A percentile compares a stretch with the other conserved stretches of the same genome.
Evolutionary conservation across 1,284 basidiomycete genomes (phyloP).

Genomic region (Irpex sp.): DNA sequence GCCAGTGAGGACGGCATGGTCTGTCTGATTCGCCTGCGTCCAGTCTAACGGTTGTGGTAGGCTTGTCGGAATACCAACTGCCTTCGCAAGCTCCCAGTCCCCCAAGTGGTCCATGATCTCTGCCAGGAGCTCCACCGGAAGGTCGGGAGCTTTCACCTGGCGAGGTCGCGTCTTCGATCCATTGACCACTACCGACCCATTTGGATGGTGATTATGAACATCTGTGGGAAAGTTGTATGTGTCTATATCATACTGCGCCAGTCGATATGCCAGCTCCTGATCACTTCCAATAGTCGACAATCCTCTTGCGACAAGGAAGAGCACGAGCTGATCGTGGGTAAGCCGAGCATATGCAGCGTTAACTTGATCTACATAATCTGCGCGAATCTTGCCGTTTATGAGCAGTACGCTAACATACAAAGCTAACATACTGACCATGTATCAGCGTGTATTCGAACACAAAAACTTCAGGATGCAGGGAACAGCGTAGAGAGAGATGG

Average conservation of each 20-base stretch:
- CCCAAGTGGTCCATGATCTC: constrained; percentile 73
- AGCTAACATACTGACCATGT: constrained; percentile 4
- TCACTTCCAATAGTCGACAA: constrained; percentile 60
- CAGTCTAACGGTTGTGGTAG: constrained; percentile 64
- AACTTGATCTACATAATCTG: constrained; percentile 36
- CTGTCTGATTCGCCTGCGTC: constrained; percentile 62
- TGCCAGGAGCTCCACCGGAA: constrained; percentile 73
- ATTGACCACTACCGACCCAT: constrained; percentile 12
- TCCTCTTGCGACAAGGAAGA: constrained; percentile 70
- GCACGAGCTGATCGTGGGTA: constrained; percentile 59
- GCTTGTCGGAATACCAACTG: constrained; percentile 69
- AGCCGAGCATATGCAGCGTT: constrained; percentile 67
- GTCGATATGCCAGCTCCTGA: constrained; percentile 58
- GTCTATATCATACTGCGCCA: constrained; percentile 69
- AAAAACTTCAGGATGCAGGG: background rate
- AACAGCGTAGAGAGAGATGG: background rate
- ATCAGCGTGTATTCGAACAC: background rate
- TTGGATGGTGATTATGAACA: constrained; percentile 16
- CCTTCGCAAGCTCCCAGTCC: constrained; percentile 78
- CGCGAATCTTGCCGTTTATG: constrained; percentile 21
- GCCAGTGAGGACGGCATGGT: constrained; percentile 66
- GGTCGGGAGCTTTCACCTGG: constrained; percentile 42
- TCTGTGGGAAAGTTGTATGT: constrained; percentile 57
- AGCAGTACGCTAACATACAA: constrained; percentile 2
- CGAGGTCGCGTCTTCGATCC: constrained; percentile 20